Base-by-base conservation (phyloP, 2,329 filamentous ascomycete genomes). In the Tolypocladium ophioglossoides region DNA sequence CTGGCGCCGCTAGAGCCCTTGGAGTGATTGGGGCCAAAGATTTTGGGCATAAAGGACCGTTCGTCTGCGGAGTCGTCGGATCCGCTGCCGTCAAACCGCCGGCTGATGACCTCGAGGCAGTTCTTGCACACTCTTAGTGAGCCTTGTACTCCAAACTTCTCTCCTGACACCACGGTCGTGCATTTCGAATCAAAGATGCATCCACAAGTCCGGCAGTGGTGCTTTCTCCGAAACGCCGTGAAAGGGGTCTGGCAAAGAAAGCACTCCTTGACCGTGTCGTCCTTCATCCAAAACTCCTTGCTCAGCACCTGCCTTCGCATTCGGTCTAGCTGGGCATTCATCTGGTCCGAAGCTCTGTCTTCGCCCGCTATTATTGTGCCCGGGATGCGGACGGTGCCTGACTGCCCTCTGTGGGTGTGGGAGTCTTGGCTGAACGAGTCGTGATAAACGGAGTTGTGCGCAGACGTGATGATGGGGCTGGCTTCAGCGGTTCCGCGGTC, bases 211-310 rank as follows among this genome's bases (percentile, higher is more conserved):
- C 95, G 85, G 68, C 94, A 99, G 70, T 99, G 94, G 68, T 99
- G 94, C 66, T 99, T 99, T 59, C 94, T 84, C 56, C 94, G 83
- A 66, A 97, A 97, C 1, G 92, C 94, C 0, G 90, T 91, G 65
- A 99, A 99, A 2, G 88, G 81, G 55, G 89, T 87, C 47, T 89
- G 89, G 64, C 94, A 99, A 47, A 89, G 82, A 67, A 96, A 99
- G 65, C 94, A 99, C 63, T 96, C 92, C 67, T 95, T 97, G 56
- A 92, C 95, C 58, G 95, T 96, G 65, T 97, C 94, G 66, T 99
- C 94, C 56, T 91, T 89, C 94, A 99, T 99, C 94, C 92, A 97
- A 63, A 96, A 97, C 62, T 97, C 91, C 64, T 91, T 94, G 67
- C 89, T 95, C 48, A 97, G 74, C 9, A 99, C 85, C 64, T 92